Evolutionary conservation across 2,329 filamentous ascomycete species (phyloP), one percentile per base, ranked within the genome.

Genomic region (Trichoderma asperellum): DNA sequence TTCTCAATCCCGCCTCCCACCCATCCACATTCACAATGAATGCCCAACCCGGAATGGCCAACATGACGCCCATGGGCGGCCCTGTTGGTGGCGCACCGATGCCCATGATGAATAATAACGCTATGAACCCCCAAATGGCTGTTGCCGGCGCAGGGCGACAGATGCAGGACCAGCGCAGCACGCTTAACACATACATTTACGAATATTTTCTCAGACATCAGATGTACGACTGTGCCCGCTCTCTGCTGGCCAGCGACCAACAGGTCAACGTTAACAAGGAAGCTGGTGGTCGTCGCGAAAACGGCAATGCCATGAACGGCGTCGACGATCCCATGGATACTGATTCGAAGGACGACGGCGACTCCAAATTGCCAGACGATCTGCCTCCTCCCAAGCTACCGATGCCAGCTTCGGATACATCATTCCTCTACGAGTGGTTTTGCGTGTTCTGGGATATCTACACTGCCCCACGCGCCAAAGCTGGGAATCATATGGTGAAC

Each of bases 401-500:
- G 14, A 86, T 84, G 77, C 86, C 87, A 60, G 84, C 85, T 71
- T 86, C 86, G 67, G 91, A 91, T 75, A 92, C 88, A 71, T 93
- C 92, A 32, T 98, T 99, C 76, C 85, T 99, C n/a, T 91, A 93
- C 74, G 96, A 98, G 76, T 99, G 96, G 96, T 99, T 96, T 84
- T 93, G 91, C 77, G 87, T 97, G 64, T 99, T 99, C 80, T 98
- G 94, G 94, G 96, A 99, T 76, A 93, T 98, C 74, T 96, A 92
- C 81, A 89, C 89, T 77, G 93, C 93, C 68, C 92, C 95, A 77
- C 91, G 93, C 76, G 88, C 86, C 75, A 90, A 89, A 79, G 88
- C 87, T 67, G 86, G 86, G 68, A 89, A 85, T 77, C 80, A 83
- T 32, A 86, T 87, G 70, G 90, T 93, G 58, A 86, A 87, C 72